Conservation (phyloP, 345 rosid species). For the Syzygium grande region DNA sequence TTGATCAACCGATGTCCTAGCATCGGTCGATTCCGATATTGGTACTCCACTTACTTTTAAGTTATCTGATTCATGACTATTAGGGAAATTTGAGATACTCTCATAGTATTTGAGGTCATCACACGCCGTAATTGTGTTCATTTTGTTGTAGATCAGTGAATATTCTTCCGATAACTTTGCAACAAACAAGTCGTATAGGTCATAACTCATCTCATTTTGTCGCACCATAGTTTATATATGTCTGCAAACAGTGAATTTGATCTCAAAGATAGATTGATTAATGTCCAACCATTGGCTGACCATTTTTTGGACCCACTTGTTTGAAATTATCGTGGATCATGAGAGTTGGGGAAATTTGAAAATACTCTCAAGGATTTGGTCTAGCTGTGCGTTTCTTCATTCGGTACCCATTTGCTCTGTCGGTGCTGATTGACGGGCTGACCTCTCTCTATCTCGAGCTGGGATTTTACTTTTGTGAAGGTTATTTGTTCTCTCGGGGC, state of each 20-base stretch:
- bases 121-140: background rate
- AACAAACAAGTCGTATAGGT: background rate
- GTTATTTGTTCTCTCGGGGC: too few relatives aligned
- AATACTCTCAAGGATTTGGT: background rate
- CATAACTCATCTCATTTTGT: background rate
- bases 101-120: background rate
- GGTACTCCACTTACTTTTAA: background rate
- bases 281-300: background rate
- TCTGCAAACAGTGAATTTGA: background rate
- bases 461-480: too few relatives aligned
- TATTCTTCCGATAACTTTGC: background rate
- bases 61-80: background rate
- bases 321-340: background rate
- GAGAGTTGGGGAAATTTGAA: background rate
- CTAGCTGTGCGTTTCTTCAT: background rate
- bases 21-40: background rate
- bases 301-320: background rate
- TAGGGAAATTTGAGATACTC: background rate
- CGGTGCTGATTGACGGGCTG: too few relatives aligned
- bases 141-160: background rate
- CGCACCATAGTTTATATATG: background rate
- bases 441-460: too few relatives aligned
- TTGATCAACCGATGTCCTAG: background rate
- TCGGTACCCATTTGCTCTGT: too few relatives aligned
- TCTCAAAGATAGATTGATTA: background rate